These are phyloP conservation scores for Ascochyta lentis DNA, from an alignment of 2,329 filamentous ascomycete species.

Conservation along the genomic window DNA sequence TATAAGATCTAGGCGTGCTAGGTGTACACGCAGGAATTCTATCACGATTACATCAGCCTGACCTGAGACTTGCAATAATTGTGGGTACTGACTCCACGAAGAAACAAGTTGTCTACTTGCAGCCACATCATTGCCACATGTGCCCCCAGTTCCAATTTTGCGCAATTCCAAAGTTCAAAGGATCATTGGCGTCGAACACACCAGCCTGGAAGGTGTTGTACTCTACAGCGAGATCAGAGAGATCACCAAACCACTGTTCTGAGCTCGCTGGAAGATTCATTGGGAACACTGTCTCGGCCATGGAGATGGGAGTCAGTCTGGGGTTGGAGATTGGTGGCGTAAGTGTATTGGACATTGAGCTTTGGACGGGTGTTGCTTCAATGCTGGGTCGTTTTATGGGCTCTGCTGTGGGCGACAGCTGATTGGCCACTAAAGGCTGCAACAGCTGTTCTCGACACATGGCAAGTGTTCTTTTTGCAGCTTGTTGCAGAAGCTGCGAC, in stretches of 20 bases:
- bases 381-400: conserved; percentile 6
- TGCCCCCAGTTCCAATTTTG: conserved; percentile 27
- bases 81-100: background rate
- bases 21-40: too few relatives aligned
- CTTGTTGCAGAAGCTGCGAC: conserved; percentile 6
- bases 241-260: conserved; percentile 23
- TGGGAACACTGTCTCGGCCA: background rate
- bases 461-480: conserved; percentile 14
- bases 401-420: conserved; percentile 4
- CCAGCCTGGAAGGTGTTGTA: conserved; percentile 10
- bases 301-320: conserved; percentile 1
- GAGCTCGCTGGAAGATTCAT: conserved; percentile 5
- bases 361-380: background rate
- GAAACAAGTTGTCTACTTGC: background rate
- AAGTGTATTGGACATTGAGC: background rate
- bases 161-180: conserved; percentile 15
- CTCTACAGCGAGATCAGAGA: conserved; percentile 21
- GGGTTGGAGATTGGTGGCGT: conserved; percentile 10
- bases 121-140: conserved; percentile 26
- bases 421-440: conserved; percentile 9
- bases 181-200: conserved; percentile 15
- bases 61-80: background rate
- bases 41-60: background rate
- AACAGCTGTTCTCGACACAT: conserved; percentile 24
- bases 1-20: too few relatives aligned